phyloP scores from a whole-genome alignment of 139 green algal species.

The Haematococcus sp. region DNA sequence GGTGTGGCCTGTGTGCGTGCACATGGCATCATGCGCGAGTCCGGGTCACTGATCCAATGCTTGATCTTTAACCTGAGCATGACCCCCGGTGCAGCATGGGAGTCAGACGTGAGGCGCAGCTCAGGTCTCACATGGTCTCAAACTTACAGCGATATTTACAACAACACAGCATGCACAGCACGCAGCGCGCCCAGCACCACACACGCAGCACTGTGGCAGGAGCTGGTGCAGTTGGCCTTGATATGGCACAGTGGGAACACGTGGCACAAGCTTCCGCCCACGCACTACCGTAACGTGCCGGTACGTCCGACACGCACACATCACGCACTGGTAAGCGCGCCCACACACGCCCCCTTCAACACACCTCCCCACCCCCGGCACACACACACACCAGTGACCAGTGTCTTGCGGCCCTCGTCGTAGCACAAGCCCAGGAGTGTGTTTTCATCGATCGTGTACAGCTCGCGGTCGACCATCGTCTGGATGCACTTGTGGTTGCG shows the following conservation, averaged over 20 bases:
- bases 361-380: background rate
- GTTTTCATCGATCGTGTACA: slow-evolving; percentile 40
- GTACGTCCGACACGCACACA: too few species aligned
- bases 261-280: too few species aligned
- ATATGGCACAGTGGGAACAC: too few species aligned
- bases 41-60: too few species aligned
- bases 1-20: slow-evolving; percentile 2
- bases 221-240: too few species aligned
- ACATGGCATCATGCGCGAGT: too few species aligned
- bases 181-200: slow-evolving; percentile 48
- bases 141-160: background rate
- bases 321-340: too few species aligned
- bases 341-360: too few species aligned
- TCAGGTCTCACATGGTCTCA: background rate
- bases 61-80: too few species aligned
- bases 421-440: slow-evolving; percentile 39
- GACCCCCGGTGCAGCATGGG: too few species aligned
- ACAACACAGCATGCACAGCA: slow-evolving; percentile 53
- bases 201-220: too few species aligned
- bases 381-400: background rate
- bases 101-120: background rate
- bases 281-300: too few species aligned
- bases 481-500: slow-evolving; percentile 73
- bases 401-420: slow-evolving; percentile 23
- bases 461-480: slow-evolving; percentile 55